A percentile compares a stretch with the other conserved stretches of the same genome.
Evolutionary conservation across 192 early-diverging fungal species (phyloP).

Genomic region (Ambispora gerdemannii): DNA sequence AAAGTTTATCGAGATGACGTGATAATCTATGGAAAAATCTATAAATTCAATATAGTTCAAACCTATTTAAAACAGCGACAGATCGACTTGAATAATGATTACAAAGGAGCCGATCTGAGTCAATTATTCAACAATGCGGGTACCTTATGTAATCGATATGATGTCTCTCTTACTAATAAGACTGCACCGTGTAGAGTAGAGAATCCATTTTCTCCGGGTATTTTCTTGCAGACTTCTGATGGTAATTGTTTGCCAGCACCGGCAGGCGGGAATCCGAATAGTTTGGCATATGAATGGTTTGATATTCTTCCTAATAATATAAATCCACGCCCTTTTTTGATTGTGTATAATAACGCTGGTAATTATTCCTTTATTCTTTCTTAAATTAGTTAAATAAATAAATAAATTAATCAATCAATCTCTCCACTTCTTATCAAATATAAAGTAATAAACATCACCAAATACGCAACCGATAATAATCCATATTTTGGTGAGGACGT

Average conservation of each 20-base stretch:
- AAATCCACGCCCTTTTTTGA: not conserved
- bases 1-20: not conserved
- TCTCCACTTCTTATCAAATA: slow-evolving; percentile 50
- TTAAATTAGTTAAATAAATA: too few species aligned
- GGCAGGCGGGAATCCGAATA: not conserved
- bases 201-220: not conserved
- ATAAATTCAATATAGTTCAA: not conserved
- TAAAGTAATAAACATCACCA: slow-evolving; percentile 73
- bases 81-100: not conserved
- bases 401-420: too few species aligned
- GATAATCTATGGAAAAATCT: not conserved
- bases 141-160: not conserved
- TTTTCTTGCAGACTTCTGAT: too few species aligned
- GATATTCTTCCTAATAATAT: not conserved
- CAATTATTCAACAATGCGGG: not conserved
- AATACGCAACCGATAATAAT: too few species aligned
- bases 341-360: slow-evolving; percentile 3
- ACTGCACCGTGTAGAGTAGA: not conserved
- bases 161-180: not conserved
- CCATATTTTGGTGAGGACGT: not conserved
- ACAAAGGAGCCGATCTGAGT: not conserved
- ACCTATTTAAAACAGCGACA: not conserved
- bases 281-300: not conserved
- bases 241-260: not conserved
- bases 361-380: too few species aligned